A percentile compares a stretch with the other conserved stretches of the same genome.
phyloP scores from a whole-genome alignment of 768 basidiomycete species.

The Boletus subcaerulescens region DNA sequence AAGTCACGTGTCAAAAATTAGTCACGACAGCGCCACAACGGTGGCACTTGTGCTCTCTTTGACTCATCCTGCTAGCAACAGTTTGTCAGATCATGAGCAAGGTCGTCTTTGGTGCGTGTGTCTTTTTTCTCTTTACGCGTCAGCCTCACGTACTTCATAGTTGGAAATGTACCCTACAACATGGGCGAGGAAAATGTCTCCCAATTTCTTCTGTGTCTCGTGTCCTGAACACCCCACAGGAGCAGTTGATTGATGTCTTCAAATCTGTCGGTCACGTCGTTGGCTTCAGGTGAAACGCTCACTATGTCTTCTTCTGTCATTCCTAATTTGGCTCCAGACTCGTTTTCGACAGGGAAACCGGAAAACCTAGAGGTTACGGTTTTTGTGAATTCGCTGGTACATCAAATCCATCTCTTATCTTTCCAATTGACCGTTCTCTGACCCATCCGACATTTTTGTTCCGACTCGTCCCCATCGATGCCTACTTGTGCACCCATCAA shows the following conservation, averaged over 20 bases:
- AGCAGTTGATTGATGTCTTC: constrained; percentile 84
- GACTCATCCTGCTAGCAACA: background rate
- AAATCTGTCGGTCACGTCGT: constrained; percentile 85
- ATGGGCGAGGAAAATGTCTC: constrained; percentile 63
- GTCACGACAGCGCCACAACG: constrained; percentile 17
- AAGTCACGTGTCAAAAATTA: background rate
- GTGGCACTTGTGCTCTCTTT: background rate
- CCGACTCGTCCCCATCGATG: constrained; percentile 7
- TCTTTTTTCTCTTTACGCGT: background rate
- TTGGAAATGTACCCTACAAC: constrained; percentile 88
- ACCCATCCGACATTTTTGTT: constrained; percentile 33
- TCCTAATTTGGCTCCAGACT: constrained; percentile 45
- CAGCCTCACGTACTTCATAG: constrained; percentile 34
- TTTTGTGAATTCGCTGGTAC: constrained; percentile 92
- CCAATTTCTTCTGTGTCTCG: background rate
- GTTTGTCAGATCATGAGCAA: constrained; percentile 49
- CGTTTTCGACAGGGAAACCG: constrained; percentile 90
- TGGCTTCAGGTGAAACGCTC: constrained; percentile 68
- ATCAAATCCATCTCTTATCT: constrained; percentile 36
- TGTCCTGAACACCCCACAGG: constrained; percentile 37
- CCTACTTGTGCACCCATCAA: constrained; percentile 1
- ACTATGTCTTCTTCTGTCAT: background rate
- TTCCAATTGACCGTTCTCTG: constrained; percentile 32
- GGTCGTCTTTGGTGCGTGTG: constrained; percentile 64
- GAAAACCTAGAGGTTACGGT: constrained; percentile 91